Evolutionary conservation across 2,329 filamentous ascomycete species (phyloP), one percentile per base, ranked within the genome.

Genomic region (Cladophialophora exuberans): DNA sequence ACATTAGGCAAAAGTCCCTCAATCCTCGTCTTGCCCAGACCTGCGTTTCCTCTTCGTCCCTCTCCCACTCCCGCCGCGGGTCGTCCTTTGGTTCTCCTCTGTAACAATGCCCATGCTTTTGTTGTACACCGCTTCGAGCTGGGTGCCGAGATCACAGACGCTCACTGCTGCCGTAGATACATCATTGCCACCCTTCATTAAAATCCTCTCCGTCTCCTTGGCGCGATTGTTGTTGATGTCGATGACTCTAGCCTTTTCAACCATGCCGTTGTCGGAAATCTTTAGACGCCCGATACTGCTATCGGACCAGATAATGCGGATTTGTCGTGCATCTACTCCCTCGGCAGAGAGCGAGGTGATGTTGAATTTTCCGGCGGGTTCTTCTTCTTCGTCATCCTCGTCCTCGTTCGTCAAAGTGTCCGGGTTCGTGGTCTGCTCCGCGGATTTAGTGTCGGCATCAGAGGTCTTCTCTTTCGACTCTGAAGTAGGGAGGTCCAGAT

Each of bases 241-340:
- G 59, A 76, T 70, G 11, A 77, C 70, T 41, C 76, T 71, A 3
- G 72, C 73, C 9, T 72, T 64, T 52, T 76, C 72, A 25, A 77
- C 68, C 28, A 65, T 48, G 3, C 75, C 75, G 6, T 65, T 54
- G 62, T 72, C 69, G 2, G 72, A 72, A 20, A 77, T 61, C 55
- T 73, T 74, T 38, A 78, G 70, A 36, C 72, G 65, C 3, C 74
- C 75, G 23, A 77, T 69, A 4, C 71, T 69, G 4, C 73, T 74
- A 64, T 76, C 73, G 10, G 62, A 64, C 74, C 74, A 78, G 55
- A 76, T 69, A 13, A 78, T 41, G 9, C 73, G 69, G 22, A 75
- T 64, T 65, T 76, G 75, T 30, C 70, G 65, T 13, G 72, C 67
- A 59, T 78, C 75, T 26, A 73, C 46, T 10, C 72, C 65, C 3